Percentiles rank a stretch among this genome's conserved stretches.
phyloP scores from a whole-genome alignment of 495 filamentous ascomycete genomes.

The Aspergillus olivimuriae region DNA sequence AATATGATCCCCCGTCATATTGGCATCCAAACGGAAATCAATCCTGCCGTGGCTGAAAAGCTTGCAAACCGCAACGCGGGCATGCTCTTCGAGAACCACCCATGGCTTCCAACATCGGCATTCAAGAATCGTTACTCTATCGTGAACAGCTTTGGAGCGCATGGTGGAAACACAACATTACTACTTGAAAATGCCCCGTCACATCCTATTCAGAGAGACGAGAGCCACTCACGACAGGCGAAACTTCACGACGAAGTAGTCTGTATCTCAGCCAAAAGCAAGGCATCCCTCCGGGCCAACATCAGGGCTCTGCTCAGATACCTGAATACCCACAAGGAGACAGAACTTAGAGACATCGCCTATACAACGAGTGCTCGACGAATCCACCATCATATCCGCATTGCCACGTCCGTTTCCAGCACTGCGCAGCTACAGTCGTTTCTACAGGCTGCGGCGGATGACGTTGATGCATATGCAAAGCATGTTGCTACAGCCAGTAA shows the following conservation, averaged over 20 bases:
- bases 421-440: not conserved
- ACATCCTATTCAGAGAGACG: not conserved
- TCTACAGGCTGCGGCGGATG: conserved; percentile 1
- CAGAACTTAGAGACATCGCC: conserved; percentile 25
- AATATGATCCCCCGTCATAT: conserved; percentile 26
- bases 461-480: not conserved
- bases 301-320: conserved; percentile 24
- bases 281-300: conserved; percentile 28
- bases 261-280: conserved; percentile 29
- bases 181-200: conserved; percentile 7
- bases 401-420: conserved; percentile 18
- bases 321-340: conserved; percentile 21
- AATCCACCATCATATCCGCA: conserved; percentile 36
- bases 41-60: conserved; percentile 22
- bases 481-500: not conserved
- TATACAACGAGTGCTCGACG: conserved; percentile 37
- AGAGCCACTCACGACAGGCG: conserved; percentile 6
- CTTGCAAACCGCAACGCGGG: conserved; percentile 21
- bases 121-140: conserved; percentile 18
- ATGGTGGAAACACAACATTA: conserved; percentile 8
- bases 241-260: too few relatives aligned
- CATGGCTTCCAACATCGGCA: conserved; percentile 5
- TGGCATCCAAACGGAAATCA: conserved; percentile 41
- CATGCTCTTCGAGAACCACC: conserved; percentile 15
- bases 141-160: conserved; percentile 35